phyloP scores from a whole-genome alignment of 225 moss, liverwort and hornwort species.

The Asterella californica region DNA sequence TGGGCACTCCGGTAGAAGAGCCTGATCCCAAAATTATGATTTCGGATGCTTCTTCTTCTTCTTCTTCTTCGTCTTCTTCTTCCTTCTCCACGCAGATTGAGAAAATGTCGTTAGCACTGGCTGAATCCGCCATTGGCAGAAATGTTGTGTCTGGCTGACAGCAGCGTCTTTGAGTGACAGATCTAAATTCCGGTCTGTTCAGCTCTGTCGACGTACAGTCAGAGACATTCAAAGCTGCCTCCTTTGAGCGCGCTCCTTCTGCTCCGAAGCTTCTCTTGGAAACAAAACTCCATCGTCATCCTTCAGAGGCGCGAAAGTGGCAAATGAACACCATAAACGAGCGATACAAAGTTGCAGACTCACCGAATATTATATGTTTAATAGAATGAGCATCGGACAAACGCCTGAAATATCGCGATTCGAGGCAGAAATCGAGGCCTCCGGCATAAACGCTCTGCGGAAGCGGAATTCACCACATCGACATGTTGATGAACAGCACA shows the following conservation, averaged over 20 bases:
- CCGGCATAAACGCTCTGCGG: background rate
- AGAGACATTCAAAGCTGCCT: background rate
- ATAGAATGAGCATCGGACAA: background rate
- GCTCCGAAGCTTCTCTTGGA: background rate
- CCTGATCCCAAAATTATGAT: constrained; percentile 89
- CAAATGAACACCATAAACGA: background rate
- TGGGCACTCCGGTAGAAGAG: constrained; percentile 81
- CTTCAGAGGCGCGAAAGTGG: background rate
- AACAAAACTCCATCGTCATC: background rate
- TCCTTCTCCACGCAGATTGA: background rate
- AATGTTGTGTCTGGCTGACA: background rate
- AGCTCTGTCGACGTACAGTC: background rate
- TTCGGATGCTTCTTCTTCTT: constrained; percentile 45
- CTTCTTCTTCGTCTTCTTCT: background rate
- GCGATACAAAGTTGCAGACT: background rate
- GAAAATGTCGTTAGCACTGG: background rate
- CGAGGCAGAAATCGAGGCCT: background rate
- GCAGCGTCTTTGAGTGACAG: background rate
- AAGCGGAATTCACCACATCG: background rate
- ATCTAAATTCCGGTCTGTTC: background rate
- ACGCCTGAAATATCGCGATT: background rate
- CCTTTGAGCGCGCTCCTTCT: background rate
- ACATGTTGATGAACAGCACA: background rate
- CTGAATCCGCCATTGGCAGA: constrained; percentile 3
- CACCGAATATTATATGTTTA: background rate